Evolutionary conservation across 108 stramenopile species (phyloP).

Genomic region (Heterococcus sp.): DNA sequence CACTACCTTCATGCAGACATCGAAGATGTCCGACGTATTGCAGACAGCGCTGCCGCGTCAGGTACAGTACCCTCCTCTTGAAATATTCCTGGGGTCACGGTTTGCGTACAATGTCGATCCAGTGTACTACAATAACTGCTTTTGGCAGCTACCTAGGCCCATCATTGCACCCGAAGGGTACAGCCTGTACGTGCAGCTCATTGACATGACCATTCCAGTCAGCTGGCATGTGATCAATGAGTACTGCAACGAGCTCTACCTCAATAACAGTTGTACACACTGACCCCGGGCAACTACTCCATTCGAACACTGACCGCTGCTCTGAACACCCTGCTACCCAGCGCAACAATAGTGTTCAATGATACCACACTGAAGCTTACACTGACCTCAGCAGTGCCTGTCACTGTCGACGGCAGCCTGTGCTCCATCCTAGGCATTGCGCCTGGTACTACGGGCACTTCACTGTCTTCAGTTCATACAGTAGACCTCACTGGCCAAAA

Average conservation of each 20-base stretch:
- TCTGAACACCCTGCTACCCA: neutral
- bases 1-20: no score
- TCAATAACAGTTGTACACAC: neutral
- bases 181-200: neutral
- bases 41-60: no score
- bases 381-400: neutral
- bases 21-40: no score
- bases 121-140: neutral
- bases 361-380: neutral
- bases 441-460: neutral
- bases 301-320: neutral
- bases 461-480: neutral
- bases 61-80: no score
- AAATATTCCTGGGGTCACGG: no score
- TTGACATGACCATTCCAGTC: neutral
- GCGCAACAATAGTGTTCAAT: neutral
- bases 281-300: neutral
- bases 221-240: neutral
- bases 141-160: neutral
- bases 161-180: neutral
- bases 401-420: neutral
- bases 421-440: neutral
- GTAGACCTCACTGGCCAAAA: neutral
- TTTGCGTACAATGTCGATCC: no score
- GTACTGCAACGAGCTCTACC: neutral